Evolutionary conservation across 2,329 filamentous ascomycete species (phyloP), one percentile per base, ranked within the genome.

Genomic region (Cryphonectria nitschkei): DNA sequence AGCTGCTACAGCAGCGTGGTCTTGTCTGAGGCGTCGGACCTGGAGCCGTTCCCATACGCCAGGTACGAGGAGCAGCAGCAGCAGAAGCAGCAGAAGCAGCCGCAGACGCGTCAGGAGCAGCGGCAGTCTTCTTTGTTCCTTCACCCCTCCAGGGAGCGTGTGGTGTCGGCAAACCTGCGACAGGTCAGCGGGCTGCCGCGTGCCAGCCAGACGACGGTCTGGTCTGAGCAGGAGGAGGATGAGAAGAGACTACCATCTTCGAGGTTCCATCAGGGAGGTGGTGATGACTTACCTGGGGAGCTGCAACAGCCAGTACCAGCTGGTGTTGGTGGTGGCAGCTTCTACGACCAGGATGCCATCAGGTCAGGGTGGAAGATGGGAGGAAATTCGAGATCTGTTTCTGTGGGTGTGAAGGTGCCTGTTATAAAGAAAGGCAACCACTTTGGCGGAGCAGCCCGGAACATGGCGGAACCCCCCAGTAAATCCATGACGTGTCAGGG

Each of bases 11-110:
- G n/a, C 75, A 77, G 71, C 56, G 80, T 69, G 34, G 76, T 76
- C 3, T n/a, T 50, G 19, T 70, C 56, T 11, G 68, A 70, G 5
- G 37, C 78, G 7, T 82, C 81, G 0, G 79, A 80, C 43, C 76
- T 79, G 0, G 83, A 86, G 56, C 84, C 82, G 0, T 87, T 86
- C 76, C 79, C 79, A 64, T 86, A 85, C 71, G 84, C 86, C 73
- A 78, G 76, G 4, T 65, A 32, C 46, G 78, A 78, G 11, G 72
- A 76, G 1, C 84, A 84, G 72, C 46, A 22, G 19, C 43, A 50
- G 6, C 16, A n/a, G 6, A 16, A 19, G 16, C 43, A 46, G 43
- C 19, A 46, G 6, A 16, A 19, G 16, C 43, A 46, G 43, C 19
- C 22, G 43, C 5, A 50, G 16, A 26, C 26, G 26, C 3, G 7